These are phyloP conservation scores for Irineochytrium annulatum DNA, from an alignment of 192 early-diverging fungal genomes.

Conservation along the genomic window DNA sequence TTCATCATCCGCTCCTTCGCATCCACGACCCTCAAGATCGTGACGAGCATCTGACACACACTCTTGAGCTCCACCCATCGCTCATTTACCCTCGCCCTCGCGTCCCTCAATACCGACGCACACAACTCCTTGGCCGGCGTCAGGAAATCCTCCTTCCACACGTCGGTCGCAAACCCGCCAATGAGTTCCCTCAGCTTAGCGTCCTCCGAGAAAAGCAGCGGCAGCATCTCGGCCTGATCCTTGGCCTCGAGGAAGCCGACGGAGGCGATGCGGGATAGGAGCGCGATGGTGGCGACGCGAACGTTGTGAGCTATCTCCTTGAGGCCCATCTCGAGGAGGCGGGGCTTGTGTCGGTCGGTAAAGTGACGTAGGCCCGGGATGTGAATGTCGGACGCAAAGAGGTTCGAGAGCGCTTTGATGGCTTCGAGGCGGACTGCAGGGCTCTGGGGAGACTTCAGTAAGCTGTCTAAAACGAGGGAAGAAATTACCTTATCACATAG, in stretches of 20 bases:
- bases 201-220: slow-evolving; percentile 70
- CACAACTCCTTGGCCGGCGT: slow-evolving; percentile 8
- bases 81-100: not conserved
- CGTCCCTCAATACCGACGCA: not conserved
- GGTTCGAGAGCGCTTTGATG: slow-evolving; percentile 54
- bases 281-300: slow-evolving; percentile 41
- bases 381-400: slow-evolving; percentile 49
- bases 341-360: slow-evolving; percentile 61
- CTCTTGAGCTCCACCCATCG: slow-evolving; percentile 28
- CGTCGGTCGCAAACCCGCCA: slow-evolving; percentile 58
- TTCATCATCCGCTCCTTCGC: not conserved
- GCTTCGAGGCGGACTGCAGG: slow-evolving; percentile 60
- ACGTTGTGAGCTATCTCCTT: slow-evolving; percentile 54
- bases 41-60: slow-evolving; percentile 20
- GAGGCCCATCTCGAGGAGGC: slow-evolving; percentile 74
- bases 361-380: slow-evolving; percentile 55
- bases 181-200: slow-evolving; percentile 60
- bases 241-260: slow-evolving; percentile 61
- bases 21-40: not conserved
- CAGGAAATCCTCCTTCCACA: slow-evolving; percentile 45
- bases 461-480: not conserved
- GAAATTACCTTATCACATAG: slow-evolving; percentile 66
- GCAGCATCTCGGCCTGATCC: slow-evolving; percentile 56
- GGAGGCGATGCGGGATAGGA: slow-evolving; percentile 39
- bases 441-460: not conserved